Evolutionary conservation across 2,329 filamentous ascomycete genomes (phyloP).

Genomic region (Sporothrix pseudoabietina): DNA sequence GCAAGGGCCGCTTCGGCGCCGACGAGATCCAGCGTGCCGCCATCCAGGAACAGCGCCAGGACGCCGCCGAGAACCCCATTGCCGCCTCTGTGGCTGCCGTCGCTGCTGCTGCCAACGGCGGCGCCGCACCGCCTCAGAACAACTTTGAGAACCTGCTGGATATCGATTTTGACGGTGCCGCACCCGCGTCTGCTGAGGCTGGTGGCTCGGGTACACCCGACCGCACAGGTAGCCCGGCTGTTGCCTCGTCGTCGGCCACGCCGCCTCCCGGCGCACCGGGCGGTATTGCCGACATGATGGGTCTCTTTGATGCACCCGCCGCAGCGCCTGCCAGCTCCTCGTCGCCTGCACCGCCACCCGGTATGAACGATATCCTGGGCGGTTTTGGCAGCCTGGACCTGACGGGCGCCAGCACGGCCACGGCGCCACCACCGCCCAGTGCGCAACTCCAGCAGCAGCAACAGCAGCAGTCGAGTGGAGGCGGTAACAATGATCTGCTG

Average conservation of each 20-base stretch:
- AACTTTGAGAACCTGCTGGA: conserved; percentile 95
- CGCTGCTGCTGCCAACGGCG: conserved; percentile 62
- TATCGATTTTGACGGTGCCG: conserved; percentile 70
- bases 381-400: conserved; percentile 84
- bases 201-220: conserved; percentile 64
- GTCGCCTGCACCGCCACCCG: conserved; percentile 43
- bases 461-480: conserved; percentile 38
- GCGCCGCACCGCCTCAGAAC: conserved; percentile 57
- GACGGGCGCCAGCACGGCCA: conserved; percentile 57
- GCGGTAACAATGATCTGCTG: conserved; percentile 61
- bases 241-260: conserved; percentile 34
- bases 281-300: conserved; percentile 66
- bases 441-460: conserved; percentile 56
- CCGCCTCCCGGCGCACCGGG: conserved; percentile 42
- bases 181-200: conserved; percentile 78
- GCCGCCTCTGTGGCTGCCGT: conserved; percentile 78
- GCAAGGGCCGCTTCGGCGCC: conserved; percentile 89
- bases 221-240: conserved; percentile 64
- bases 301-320: conserved; percentile 68
- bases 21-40: conserved; percentile 93
- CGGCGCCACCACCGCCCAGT: conserved; percentile 65
- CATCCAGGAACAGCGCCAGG: conserved; percentile 93
- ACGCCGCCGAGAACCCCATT: conserved; percentile 90
- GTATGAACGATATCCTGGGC: conserved; percentile 85
- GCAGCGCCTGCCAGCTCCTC: conserved; percentile 47